Percentiles rank a stretch among this genome's conserved stretches.
These are phyloP conservation scores for Leishmania braziliensis DNA, from an alignment of 208 protist genomes.

Conservation along the genomic window DNA sequence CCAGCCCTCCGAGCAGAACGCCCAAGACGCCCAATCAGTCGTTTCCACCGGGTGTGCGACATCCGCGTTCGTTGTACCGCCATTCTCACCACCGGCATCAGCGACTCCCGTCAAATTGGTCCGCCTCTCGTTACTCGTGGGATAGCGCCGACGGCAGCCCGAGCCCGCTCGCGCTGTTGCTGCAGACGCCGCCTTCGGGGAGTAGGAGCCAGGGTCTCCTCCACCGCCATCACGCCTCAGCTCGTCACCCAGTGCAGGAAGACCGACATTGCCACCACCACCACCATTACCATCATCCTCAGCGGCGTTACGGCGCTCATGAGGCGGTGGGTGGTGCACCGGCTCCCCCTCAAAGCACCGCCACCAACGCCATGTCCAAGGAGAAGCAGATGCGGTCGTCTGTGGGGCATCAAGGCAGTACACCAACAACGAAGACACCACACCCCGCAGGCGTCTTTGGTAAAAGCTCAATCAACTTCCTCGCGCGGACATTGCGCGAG, in stretches of 20 bases:
- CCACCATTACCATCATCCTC: not conserved
- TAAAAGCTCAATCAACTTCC: conserved; percentile 13
- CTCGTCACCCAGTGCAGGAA: not conserved
- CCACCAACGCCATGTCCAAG: not conserved
- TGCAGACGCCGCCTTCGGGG: not conserved
- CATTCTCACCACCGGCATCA: not conserved
- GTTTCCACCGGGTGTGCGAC: not conserved
- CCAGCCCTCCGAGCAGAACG: not conserved
- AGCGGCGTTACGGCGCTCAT: not conserved
- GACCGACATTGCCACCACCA: not conserved
- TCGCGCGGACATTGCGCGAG: conserved; percentile 22
- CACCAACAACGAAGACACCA: conserved; percentile 7
- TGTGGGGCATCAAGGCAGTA: conserved; percentile 2
- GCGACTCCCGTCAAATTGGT: not conserved
- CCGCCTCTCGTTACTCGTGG: not conserved
- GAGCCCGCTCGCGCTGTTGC: conserved; percentile 4
- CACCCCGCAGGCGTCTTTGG: not conserved
- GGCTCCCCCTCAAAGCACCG: not conserved
- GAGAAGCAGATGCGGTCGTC: not conserved
- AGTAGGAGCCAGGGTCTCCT: not conserved
- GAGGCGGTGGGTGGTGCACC: not conserved
- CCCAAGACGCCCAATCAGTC: not conserved
- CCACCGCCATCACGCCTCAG: not conserved
- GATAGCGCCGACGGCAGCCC: not conserved
- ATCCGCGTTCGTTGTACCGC: not conserved